A percentile compares a stretch with the other conserved stretches of the same genome.
Evolutionary conservation across 2,329 filamentous ascomycete genomes (phyloP).

Genomic region (Trichoderma arundinaceum): DNA sequence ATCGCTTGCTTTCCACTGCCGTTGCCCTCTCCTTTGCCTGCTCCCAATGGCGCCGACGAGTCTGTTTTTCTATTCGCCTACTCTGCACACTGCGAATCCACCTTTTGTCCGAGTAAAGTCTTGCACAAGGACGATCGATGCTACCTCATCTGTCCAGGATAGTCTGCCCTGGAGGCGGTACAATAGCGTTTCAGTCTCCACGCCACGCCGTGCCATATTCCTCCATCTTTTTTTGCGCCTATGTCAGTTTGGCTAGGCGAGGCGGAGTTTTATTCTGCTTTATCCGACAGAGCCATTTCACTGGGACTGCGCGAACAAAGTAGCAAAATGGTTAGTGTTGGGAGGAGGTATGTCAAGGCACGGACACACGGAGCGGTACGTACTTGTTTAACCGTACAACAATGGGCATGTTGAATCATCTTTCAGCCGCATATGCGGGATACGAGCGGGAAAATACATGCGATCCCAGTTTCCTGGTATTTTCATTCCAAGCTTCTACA

Average conservation of each 20-base stretch:
- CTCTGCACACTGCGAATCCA: conserved; percentile 3
- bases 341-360: conserved; percentile 9
- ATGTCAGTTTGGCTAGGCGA: background rate
- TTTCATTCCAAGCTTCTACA: background rate
- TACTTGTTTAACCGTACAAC: background rate
- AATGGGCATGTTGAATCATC: conserved; percentile 8
- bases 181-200: background rate
- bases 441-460: conserved; percentile 12
- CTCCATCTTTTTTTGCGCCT: background rate
- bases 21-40: background rate
- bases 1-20: background rate
- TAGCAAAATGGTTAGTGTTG: background rate
- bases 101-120: conserved; percentile 8
- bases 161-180: background rate
- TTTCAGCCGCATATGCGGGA: conserved; percentile 26
- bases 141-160: conserved; percentile 8
- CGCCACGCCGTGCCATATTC: conserved; percentile 2
- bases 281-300: background rate
- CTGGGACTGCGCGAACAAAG: background rate
- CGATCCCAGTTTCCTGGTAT: conserved; percentile 3
- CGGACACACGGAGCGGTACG: background rate
- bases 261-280: background rate
- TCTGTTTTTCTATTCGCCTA: background rate
- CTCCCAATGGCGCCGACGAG: background rate
- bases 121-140: conserved; percentile 1